Percentiles rank a stretch among this genome's conserved stretches.
Conservation (phyloP, 108 stramenopile genomes). For the Nannochloropsis granulata region DNA sequence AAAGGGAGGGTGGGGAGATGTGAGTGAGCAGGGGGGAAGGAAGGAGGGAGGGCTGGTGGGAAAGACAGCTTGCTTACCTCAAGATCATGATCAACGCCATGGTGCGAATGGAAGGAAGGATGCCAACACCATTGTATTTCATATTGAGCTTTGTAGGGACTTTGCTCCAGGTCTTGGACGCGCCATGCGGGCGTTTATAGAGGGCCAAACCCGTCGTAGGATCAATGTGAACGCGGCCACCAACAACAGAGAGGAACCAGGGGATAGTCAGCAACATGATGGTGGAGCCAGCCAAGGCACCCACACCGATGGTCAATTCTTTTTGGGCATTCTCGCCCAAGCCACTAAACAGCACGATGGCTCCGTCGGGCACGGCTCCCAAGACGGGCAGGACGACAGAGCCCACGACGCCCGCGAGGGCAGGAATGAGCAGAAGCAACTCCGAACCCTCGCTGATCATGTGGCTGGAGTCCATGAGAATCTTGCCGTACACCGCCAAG, state of each 20-base stretch:
- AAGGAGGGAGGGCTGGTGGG: no score
- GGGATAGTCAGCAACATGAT: slow-evolving; percentile 95
- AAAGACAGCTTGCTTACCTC: not conserved
- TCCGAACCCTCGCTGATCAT: slow-evolving; percentile 89
- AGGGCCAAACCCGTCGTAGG: slow-evolving; percentile 6
- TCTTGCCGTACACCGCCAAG: slow-evolving; percentile 72
- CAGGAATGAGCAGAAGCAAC: slow-evolving; percentile 75
- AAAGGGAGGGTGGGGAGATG: no score
- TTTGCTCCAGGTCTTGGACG: not conserved
- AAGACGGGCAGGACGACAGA: slow-evolving; percentile 85
- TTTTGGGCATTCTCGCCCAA: slow-evolving; percentile 21
- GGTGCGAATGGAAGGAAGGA: not conserved
- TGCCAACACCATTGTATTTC: slow-evolving; percentile 14
- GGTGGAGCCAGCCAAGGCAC: slow-evolving; percentile 86
- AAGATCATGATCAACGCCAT: not conserved
- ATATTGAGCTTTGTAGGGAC: not conserved
- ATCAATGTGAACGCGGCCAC: slow-evolving; percentile 72
- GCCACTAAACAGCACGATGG: slow-evolving; percentile 87
- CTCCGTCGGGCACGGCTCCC: slow-evolving; percentile 87
- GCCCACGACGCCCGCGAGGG: slow-evolving; percentile 78
- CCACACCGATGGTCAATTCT: slow-evolving; percentile 77
- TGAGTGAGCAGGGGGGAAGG: no score
- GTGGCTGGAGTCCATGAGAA: slow-evolving; percentile 62
- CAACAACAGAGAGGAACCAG: slow-evolving; percentile 58
- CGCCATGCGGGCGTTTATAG: slow-evolving; percentile 27